Percentiles rank a stretch among this genome's conserved stretches.
Evolutionary conservation across 257 asterid species (phyloP).

Genomic region (Cinchona pubescens): DNA sequence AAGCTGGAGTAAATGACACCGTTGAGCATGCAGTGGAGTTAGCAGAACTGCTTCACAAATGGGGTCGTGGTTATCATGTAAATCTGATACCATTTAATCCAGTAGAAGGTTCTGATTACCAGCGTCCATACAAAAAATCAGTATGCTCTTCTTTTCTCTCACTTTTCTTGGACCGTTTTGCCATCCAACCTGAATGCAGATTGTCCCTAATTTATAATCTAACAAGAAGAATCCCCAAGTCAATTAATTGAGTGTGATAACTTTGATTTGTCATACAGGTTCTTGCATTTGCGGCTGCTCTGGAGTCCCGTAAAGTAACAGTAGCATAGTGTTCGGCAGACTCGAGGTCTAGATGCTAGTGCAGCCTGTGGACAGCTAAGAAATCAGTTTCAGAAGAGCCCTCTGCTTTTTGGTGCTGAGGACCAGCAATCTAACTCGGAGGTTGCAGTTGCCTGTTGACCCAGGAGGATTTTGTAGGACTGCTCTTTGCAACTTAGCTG

Average conservation of each 20-base stretch:
- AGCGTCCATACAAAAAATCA: slow-evolving; percentile 71
- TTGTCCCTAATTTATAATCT: background rate
- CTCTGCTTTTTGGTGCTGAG: slow-evolving; percentile 42
- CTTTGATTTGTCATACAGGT: slow-evolving; percentile 37
- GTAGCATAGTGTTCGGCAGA: slow-evolving; percentile 84
- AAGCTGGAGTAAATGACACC: slow-evolving; percentile 85
- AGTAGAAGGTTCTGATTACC: slow-evolving; percentile 70
- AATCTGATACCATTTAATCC: slow-evolving; percentile 90
- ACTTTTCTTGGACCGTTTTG: background rate
- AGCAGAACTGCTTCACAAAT: slow-evolving; percentile 73
- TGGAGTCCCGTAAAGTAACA: slow-evolving; percentile 78
- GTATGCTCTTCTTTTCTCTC: slow-evolving; percentile 34
- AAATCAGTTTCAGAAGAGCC: slow-evolving; percentile 81
- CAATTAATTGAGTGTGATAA: background rate
- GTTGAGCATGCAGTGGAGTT: slow-evolving; percentile 73
- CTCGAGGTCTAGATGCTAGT: slow-evolving; percentile 91
- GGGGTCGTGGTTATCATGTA: slow-evolving; percentile 91
- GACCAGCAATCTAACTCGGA: slow-evolving; percentile 41
- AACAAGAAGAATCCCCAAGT: background rate
- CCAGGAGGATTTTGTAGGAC: background rate
- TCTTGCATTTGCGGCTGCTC: slow-evolving; percentile 71
- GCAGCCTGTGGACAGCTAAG: slow-evolving; percentile 98
- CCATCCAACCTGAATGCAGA: background rate
- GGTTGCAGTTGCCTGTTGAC: slow-evolving; percentile 52
- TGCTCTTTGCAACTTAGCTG: background rate